Percentiles rank a stretch among this genome's conserved stretches.
Conservation (phyloP, 1,284 basidiomycete species). For the Anthracocystis panici-leucophaei region DNA sequence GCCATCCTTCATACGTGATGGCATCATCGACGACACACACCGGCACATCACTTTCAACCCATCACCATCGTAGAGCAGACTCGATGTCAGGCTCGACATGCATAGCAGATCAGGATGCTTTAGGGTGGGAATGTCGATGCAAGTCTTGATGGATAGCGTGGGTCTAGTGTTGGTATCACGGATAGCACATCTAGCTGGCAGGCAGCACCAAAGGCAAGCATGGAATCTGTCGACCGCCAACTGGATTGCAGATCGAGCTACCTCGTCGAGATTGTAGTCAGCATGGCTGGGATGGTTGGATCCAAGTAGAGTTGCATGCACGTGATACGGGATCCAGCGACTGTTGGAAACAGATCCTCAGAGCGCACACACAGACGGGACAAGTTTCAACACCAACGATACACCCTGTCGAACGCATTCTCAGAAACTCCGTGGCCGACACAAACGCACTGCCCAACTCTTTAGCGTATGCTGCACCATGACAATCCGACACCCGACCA, state of each 20-base stretch:
- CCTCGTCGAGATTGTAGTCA: neutral
- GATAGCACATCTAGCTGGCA: neutral
- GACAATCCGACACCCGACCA: slow-evolving; percentile 1
- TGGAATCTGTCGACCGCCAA: neutral
- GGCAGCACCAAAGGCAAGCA: neutral
- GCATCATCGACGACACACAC: slow-evolving; percentile 8
- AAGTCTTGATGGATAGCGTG: neutral
- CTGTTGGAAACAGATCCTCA: neutral
- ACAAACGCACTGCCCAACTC: too few species aligned
- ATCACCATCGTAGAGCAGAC: neutral
- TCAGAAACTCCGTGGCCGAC: too few species aligned
- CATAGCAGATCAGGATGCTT: neutral
- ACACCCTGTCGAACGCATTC: too few species aligned
- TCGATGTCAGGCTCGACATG: neutral
- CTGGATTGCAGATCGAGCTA: neutral
- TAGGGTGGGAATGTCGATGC: neutral
- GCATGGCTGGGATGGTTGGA: neutral
- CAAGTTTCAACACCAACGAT: neutral
- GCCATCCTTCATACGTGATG: neutral
- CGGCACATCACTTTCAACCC: neutral
- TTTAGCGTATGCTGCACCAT: neutral
- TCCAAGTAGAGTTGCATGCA: neutral
- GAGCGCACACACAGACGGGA: neutral
- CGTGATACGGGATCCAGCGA: neutral
- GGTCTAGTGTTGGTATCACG: neutral